Conservation (phyloP, 768 basidiomycete genomes). For the Xanthoconium stramineum region DNA sequence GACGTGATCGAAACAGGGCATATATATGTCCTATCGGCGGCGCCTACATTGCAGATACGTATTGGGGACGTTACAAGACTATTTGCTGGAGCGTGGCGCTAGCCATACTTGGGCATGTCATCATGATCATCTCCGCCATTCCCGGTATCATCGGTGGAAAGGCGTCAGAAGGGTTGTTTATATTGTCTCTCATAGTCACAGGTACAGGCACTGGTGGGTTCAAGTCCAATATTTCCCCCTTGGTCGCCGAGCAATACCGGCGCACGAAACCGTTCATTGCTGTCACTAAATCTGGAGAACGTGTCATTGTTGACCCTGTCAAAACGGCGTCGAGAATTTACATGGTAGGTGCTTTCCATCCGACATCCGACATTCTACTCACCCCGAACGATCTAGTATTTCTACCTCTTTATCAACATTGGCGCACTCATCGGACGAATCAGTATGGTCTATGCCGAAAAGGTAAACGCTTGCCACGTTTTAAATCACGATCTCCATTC, state of each 20-base stretch:
- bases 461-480: constrained; percentile 31
- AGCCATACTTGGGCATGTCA: constrained; percentile 60
- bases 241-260: constrained; percentile 75
- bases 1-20: constrained; percentile 39
- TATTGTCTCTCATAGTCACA: constrained; percentile 60
- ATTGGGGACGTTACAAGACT: constrained; percentile 74
- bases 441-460: constrained; percentile 64
- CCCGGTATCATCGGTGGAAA: constrained; percentile 61
- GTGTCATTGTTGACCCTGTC: constrained; percentile 72
- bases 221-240: constrained; percentile 74
- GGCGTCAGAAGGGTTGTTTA: constrained; percentile 50
- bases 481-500: constrained; percentile 1
- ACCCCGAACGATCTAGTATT: constrained; percentile 39
- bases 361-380: not conserved
- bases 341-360: constrained; percentile 45
- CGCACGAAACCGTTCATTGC: constrained; percentile 51
- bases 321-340: constrained; percentile 69
- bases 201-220: constrained; percentile 60
- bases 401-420: constrained; percentile 72
- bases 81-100: constrained; percentile 57
- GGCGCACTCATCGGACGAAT: constrained; percentile 70
- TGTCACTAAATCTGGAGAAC: constrained; percentile 53
- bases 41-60: constrained; percentile 70
- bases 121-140: constrained; percentile 63
- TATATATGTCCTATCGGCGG: constrained; percentile 66